Percentiles rank a stretch among this genome's conserved stretches.
Evolutionary conservation across 2,329 filamentous ascomycete species (phyloP).

Genomic region (Penicillium aurantiogriseum): DNA sequence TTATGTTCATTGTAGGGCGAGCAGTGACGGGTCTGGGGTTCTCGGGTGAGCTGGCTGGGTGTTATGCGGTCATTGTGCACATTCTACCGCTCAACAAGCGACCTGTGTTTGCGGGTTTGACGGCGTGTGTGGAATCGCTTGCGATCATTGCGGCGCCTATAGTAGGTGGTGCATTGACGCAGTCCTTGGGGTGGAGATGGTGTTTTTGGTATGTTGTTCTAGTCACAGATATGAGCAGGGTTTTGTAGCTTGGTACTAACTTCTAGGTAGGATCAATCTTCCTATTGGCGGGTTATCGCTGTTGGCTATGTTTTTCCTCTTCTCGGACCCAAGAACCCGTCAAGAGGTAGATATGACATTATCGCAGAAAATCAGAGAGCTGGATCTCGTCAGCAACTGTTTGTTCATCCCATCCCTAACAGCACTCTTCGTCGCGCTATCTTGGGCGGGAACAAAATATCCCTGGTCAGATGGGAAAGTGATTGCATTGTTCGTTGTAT

Average conservation of each 20-base stretch:
- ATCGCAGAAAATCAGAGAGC: slow-evolving; percentile 26
- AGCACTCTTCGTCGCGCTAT: not conserved
- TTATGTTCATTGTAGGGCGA: slow-evolving; percentile 22
- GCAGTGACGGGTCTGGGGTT: slow-evolving; percentile 31
- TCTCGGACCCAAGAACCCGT: slow-evolving; percentile 18
- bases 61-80: slow-evolving; percentile 15
- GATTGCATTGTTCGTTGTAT: not conserved
- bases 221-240: not conserved
- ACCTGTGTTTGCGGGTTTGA: slow-evolving; percentile 27
- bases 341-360: slow-evolving; percentile 13
- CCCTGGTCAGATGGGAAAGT: not conserved
- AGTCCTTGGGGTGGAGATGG: slow-evolving; percentile 37
- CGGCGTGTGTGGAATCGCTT: slow-evolving; percentile 26
- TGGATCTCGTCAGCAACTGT: slow-evolving; percentile 30
- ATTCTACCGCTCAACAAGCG: slow-evolving; percentile 28
- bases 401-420: not conserved
- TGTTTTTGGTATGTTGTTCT: slow-evolving; percentile 29
- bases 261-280: slow-evolving; percentile 29
- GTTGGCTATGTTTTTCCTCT: slow-evolving; percentile 16
- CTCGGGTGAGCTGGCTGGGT: slow-evolving; percentile 19
- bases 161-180: slow-evolving; percentile 37
- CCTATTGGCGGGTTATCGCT: slow-evolving; percentile 29
- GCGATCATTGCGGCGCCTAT: slow-evolving; percentile 31
- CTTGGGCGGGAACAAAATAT: not conserved
- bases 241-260: not conserved